Conservation (phyloP, 2,329 filamentous ascomycete genomes). For the Paraconiothyrium sp. region DNA sequence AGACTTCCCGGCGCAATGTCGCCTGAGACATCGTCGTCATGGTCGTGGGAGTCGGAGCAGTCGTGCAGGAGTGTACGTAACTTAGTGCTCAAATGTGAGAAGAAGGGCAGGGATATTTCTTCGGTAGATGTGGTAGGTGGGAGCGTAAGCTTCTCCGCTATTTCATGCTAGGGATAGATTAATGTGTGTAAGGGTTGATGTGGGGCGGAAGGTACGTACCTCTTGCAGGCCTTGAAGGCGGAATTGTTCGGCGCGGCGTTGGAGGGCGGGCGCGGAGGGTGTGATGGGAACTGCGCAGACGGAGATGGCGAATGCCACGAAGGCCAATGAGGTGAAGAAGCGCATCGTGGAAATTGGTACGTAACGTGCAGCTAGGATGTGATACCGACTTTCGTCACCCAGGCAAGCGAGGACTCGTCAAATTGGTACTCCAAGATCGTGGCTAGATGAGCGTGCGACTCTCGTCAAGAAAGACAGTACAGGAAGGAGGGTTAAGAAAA, state of each 20-base stretch:
- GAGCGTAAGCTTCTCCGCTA: constrained; percentile 41
- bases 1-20: constrained; percentile 48
- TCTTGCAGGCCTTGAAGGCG: constrained; percentile 46
- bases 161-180: constrained; percentile 43
- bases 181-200: constrained; percentile 29
- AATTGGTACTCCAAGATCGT: constrained; percentile 16
- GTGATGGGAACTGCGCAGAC: constrained; percentile 47
- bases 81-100: constrained; percentile 32
- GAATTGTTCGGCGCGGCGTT: constrained; percentile 45
- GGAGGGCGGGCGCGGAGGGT: constrained; percentile 44
- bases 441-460: constrained; percentile 22
- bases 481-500: constrained; percentile 17
- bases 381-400: neutral
- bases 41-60: constrained; percentile 28
- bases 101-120: constrained; percentile 24
- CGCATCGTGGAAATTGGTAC: constrained; percentile 35
- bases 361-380: constrained; percentile 2
- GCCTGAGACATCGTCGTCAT: constrained; percentile 44
- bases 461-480: constrained; percentile 25
- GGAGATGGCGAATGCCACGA: constrained; percentile 36
- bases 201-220: constrained; percentile 28
- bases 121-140: constrained; percentile 26
- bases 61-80: constrained; percentile 32
- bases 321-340: constrained; percentile 33
- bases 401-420: neutral